phyloP scores from a whole-genome alignment of 257 asterid species.

The Gentiana dahurica region DNA sequence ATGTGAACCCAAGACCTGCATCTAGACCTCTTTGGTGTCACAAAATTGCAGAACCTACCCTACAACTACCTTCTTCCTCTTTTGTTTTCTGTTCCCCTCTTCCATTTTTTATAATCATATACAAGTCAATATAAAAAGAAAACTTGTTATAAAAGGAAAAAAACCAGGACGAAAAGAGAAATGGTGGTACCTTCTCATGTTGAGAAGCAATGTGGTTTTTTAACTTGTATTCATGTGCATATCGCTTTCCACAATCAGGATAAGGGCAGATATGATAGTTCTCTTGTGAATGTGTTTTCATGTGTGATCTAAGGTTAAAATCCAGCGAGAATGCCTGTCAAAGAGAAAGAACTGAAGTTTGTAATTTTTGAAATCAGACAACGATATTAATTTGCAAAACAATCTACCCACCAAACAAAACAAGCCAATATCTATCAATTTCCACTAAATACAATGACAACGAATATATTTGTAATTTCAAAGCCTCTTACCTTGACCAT shows the following conservation, averaged over 20 bases:
- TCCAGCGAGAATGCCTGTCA: conserved; percentile 95
- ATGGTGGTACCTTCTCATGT: conserved; percentile 65
- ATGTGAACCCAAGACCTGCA: too few species aligned
- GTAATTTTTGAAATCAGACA: conserved; percentile 4
- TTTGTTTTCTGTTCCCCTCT: too few species aligned
- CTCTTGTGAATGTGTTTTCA: conserved; percentile 99
- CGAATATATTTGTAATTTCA: not conserved
- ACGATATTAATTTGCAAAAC: not conserved
- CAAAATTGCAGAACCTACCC: too few species aligned
- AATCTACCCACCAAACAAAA: not conserved
- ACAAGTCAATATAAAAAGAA: not conserved
- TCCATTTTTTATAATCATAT: not conserved
- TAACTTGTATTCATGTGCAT: conserved; percentile 95
- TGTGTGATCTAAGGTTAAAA: conserved; percentile 93
- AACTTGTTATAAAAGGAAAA: not conserved
- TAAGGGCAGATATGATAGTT: conserved; percentile 92
- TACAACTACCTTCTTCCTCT: too few species aligned
- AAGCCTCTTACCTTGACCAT: not conserved
- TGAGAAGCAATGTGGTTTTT: conserved; percentile 76
- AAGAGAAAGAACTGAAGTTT: not conserved
- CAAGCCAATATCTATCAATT: not conserved
- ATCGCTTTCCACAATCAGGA: conserved; percentile 94
- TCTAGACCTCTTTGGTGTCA: too few species aligned
- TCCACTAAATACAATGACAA: too few species aligned
- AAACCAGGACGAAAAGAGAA: conserved; percentile 7